Conservation (phyloP, 192 early-diverging fungal species). For the Linnemannia elongata region DNA sequence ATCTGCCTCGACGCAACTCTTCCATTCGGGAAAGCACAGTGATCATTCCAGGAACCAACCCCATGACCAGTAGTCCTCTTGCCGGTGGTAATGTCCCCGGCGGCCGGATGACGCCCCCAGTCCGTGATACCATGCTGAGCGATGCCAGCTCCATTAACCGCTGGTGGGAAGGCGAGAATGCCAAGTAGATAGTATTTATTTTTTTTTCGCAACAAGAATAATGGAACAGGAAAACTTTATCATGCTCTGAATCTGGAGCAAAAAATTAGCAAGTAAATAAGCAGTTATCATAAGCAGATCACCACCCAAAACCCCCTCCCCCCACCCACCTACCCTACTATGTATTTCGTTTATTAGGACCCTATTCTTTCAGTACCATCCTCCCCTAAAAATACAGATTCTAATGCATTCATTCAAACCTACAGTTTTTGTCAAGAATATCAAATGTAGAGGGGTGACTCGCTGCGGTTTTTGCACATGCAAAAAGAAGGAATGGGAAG, state of each 20-base stretch:
- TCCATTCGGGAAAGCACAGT: slow-evolving; percentile 54
- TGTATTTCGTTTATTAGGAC: neutral
- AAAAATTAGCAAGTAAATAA: too few relatives aligned
- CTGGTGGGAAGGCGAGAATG: slow-evolving; percentile 38
- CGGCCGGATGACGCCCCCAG: slow-evolving; percentile 19
- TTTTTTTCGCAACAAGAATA: too few relatives aligned
- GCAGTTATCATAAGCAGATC: too few relatives aligned
- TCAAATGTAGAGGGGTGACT: too few relatives aligned
- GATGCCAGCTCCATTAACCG: slow-evolving; percentile 47
- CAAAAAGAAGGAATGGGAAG: too few relatives aligned
- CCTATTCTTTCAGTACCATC: neutral
- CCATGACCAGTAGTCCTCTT: slow-evolving; percentile 31
- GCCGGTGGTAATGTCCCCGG: slow-evolving; percentile 15
- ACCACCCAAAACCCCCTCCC: neutral
- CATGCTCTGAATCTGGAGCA: too few relatives aligned
- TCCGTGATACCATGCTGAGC: slow-evolving; percentile 45
- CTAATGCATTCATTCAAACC: neutral
- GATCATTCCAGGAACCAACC: slow-evolving; percentile 16
- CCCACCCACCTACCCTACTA: too few relatives aligned
- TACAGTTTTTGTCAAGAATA: too few relatives aligned
- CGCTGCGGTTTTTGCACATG: too few relatives aligned
- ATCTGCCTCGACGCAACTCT: slow-evolving; percentile 48
- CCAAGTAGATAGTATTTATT: neutral
- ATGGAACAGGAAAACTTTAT: too few relatives aligned
- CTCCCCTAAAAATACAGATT: neutral